These are phyloP conservation scores for Metschnikowia aberdeeniae DNA, from an alignment of 805 yeast species.

Conservation along the genomic window DNA sequence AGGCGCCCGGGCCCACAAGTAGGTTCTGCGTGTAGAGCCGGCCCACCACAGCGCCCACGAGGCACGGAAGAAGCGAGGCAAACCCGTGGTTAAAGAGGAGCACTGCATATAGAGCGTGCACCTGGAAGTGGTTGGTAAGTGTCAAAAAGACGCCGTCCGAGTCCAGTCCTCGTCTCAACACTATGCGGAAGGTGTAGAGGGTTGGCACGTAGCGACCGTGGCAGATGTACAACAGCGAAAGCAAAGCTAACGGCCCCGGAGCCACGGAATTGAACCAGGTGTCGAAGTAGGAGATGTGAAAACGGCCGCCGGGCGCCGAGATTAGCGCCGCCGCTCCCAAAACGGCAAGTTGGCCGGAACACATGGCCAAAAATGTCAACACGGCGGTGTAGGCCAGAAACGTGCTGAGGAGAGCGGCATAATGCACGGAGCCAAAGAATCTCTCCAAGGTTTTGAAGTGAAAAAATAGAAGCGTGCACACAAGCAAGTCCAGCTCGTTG, in stretches of 20 bases:
- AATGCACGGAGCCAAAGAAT: constrained; percentile 52
- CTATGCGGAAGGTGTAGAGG: constrained; percentile 33
- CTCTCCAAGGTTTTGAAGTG: constrained; percentile 56
- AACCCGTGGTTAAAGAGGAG: constrained; percentile 44
- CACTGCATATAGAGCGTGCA: constrained; percentile 34
- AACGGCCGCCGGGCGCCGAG: constrained; percentile 4
- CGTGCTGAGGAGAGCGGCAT: constrained; percentile 43
- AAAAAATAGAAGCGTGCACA: constrained; percentile 44
- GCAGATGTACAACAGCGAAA: constrained; percentile 38
- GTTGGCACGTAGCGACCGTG: constrained; percentile 32
- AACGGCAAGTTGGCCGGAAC: constrained; percentile 37
- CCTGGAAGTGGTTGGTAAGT: constrained; percentile 36
- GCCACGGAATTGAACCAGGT: constrained; percentile 32
- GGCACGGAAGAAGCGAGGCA: constrained; percentile 33
- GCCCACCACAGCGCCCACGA: constrained; percentile 43
- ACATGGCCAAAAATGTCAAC: constrained; percentile 34
- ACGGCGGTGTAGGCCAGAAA: constrained; percentile 47
- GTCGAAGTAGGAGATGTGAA: constrained; percentile 16
- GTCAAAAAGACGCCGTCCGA: constrained; percentile 7
- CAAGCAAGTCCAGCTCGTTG: constrained; percentile 55
- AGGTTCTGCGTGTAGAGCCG: constrained; percentile 40
- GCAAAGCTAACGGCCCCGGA: constrained; percentile 39
- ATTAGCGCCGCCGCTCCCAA: constrained; percentile 34
- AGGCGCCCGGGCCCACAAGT: constrained; percentile 37
- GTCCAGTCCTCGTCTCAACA: constrained; percentile 13